Conservation (phyloP, 306 rosid species). For the Fragaria vesca region DNA sequence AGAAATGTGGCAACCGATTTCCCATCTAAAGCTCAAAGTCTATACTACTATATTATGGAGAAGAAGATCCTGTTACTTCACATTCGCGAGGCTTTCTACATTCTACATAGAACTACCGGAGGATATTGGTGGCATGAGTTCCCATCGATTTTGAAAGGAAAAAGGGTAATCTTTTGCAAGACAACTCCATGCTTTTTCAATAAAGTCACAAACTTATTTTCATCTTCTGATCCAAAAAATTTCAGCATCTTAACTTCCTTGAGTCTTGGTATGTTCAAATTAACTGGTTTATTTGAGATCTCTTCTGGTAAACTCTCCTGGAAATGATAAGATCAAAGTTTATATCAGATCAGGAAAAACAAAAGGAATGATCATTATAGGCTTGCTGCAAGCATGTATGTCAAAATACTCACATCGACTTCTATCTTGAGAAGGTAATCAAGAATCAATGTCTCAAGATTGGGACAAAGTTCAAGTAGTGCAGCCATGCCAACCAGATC, state of each 20-base stretch:
- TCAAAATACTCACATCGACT: constrained; percentile 10
- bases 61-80: neutral
- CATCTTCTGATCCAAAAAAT: constrained; percentile 14
- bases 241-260: constrained; percentile 10
- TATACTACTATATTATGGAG: neutral
- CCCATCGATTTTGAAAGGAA: neutral
- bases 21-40: neutral
- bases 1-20: neutral
- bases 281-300: neutral
- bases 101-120: neutral
- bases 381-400: neutral
- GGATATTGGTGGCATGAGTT: neutral
- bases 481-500: constrained; percentile 18
- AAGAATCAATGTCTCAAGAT: constrained; percentile 13
- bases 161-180: constrained; percentile 7
- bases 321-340: neutral
- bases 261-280: constrained; percentile 5
- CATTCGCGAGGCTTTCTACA: neutral
- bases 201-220: neutral
- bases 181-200: neutral
- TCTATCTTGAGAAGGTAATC: neutral
- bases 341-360: neutral
- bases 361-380: neutral
- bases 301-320: constrained; percentile 11
- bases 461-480: constrained; percentile 7